Conservation (phyloP, 2,329 filamentous ascomycete species). For the Verticillium longisporum region DNA sequence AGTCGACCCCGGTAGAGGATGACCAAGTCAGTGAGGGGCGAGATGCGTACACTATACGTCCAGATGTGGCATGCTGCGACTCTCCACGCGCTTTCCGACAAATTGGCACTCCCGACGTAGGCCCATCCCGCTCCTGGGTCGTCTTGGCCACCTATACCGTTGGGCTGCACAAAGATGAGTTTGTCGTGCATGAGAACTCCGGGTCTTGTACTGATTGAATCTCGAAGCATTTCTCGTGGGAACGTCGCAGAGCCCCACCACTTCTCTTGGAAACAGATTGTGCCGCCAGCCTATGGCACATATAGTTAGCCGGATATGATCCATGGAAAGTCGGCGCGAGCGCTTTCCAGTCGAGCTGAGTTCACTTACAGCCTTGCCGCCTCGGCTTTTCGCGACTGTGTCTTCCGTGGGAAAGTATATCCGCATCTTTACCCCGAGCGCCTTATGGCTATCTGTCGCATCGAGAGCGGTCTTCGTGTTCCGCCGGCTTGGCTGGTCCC, state of each 20-base stretch:
- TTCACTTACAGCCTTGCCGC: conserved; percentile 48
- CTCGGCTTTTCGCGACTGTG: conserved; percentile 60
- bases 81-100: conserved; percentile 90
- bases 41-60: not conserved
- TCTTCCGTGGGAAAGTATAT: conserved; percentile 75
- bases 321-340: not conserved
- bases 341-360: too few species aligned
- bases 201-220: conserved; percentile 63
- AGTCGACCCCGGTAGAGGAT: conserved; percentile 62
- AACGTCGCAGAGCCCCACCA: conserved; percentile 69
- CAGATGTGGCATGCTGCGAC: conserved; percentile 19
- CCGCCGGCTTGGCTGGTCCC: not conserved
- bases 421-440: conserved; percentile 43
- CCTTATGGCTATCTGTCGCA: not conserved
- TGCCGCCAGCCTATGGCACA: conserved; percentile 60
- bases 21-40: not conserved
- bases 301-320: conserved; percentile 2
- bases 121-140: conserved; percentile 51
- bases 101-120: conserved; percentile 85
- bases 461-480: not conserved
- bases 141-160: not conserved
- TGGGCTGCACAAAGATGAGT: conserved; percentile 45
- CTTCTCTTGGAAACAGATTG: conserved; percentile 69
- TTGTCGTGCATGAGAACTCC: conserved; percentile 89
- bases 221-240: conserved; percentile 63